These are phyloP conservation scores for Phytophthora uliginosa DNA, from an alignment of 352 stramenopile species.

Conservation along the genomic window DNA sequence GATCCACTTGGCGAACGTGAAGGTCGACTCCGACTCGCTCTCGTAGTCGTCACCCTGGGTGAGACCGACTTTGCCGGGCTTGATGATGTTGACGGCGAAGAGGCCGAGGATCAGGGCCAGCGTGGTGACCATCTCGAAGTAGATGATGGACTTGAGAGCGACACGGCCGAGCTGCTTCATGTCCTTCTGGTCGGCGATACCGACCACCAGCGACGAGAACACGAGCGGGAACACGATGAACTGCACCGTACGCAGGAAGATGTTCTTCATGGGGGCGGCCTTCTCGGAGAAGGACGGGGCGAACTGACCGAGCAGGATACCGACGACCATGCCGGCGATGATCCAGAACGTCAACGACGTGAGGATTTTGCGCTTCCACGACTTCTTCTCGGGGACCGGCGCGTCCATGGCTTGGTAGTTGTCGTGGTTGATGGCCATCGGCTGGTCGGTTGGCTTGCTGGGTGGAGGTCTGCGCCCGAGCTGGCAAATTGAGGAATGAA, in stretches of 20 bases:
- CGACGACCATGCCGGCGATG: constrained; percentile 48
- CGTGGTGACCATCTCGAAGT: constrained; percentile 70
- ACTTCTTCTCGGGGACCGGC: constrained; percentile 36
- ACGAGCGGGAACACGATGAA: constrained; percentile 79
- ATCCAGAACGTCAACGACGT: constrained; percentile 78
- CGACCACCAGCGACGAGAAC: constrained; percentile 67
- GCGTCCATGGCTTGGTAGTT: constrained; percentile 43
- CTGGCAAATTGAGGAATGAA: constrained; percentile 34
- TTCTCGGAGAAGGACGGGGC: constrained; percentile 59
- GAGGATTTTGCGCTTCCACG: constrained; percentile 40
- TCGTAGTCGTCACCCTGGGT: constrained; percentile 51
- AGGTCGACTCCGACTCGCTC: constrained; percentile 18
- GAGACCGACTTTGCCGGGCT: constrained; percentile 54
- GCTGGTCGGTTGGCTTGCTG: not conserved
- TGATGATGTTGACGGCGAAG: constrained; percentile 61
- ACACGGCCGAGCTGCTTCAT: constrained; percentile 70
- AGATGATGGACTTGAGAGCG: constrained; percentile 69
- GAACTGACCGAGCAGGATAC: constrained; percentile 58
- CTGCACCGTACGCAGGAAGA: constrained; percentile 63
- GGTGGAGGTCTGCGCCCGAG: constrained; percentile 16
- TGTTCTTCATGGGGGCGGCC: constrained; percentile 60
- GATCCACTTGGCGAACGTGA: constrained; percentile 65
- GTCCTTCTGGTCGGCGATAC: constrained; percentile 65
- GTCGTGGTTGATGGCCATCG: constrained; percentile 17
- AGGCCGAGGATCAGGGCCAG: constrained; percentile 61